Base-by-base conservation (phyloP, 2,329 filamentous ascomycete species). In the Penicillium fuscoglaucum region DNA sequence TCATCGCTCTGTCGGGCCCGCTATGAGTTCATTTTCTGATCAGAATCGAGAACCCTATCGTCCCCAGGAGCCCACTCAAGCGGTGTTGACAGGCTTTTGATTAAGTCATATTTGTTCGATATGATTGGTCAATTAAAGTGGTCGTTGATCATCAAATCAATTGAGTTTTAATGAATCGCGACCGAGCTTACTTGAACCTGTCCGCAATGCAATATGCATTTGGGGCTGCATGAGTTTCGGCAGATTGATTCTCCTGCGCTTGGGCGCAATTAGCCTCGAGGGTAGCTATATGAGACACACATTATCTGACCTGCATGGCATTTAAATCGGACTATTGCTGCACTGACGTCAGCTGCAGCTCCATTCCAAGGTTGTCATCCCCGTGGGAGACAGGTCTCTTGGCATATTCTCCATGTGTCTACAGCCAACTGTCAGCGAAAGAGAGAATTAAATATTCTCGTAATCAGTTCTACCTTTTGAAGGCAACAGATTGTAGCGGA, bases 261-360 rank as follows among this genome's bases (percentile, higher is more conserved):
- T 13, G 15, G 10, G 28, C 37, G 17, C 21, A 29, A 12, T 43
- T 9, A 12, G 12, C 17, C 15, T 45, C 17, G 29, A 49, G 24
- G 13, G 24, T 26, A 28, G 13, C 1, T 31, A 12, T 31, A 43
- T 49, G 45, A 50, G 52, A 55, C 56, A 58, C 12, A 3, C 17
- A 43, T 48, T 57, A n/a, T 31, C n/a, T 44, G 37, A 48, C 31
- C 29, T 37, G 24, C 55, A 37, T 29, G 6, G 7, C 17, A 44
- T 45, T 55, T 6, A 50, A 45, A 54, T 58, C 28, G n/a, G 35
- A 35, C 50, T 53, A 53, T 41, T 52, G 8, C 13, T 31, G 19
- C 6, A 52, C 21, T 57, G 50, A 54, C 50, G 44, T 58, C 55
- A 57, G 49, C 40, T 8, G 31, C 33, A 51, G 39, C 29, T 52